Conservation (phyloP, 2,329 filamentous ascomycete species). For the Hansfordia pulvinata region DNA sequence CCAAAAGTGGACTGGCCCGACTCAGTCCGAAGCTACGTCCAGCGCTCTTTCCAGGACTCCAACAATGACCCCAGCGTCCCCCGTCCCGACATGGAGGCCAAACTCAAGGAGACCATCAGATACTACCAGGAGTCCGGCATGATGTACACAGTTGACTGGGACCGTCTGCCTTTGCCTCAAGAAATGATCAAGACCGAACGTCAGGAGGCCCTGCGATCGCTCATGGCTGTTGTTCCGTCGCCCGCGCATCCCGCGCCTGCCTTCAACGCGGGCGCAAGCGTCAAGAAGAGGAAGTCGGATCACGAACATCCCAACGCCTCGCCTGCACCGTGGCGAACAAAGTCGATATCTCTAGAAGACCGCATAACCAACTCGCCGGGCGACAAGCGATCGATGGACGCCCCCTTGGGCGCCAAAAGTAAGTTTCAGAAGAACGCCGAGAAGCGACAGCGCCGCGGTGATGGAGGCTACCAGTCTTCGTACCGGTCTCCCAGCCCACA, state of each 20-base stretch:
- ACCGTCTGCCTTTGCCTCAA: constrained; percentile 71
- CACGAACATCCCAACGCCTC: constrained; percentile 32
- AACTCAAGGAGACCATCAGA: constrained; percentile 76
- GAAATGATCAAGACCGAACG: constrained; percentile 65
- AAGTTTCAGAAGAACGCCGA: constrained; percentile 83
- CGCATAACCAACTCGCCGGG: constrained; percentile 53
- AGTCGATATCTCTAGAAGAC: constrained; percentile 49
- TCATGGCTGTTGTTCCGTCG: constrained; percentile 5
- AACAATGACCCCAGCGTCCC: constrained; percentile 51
- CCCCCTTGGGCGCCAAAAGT: constrained; percentile 44
- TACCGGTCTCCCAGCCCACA: constrained; percentile 43
- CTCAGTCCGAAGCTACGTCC: constrained; percentile 78
- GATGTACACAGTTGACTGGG: constrained; percentile 71
- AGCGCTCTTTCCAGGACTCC: constrained; percentile 69
- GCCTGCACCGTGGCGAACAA: constrained; percentile 64
- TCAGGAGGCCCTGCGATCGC: constrained; percentile 28
- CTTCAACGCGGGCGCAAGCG: constrained; percentile 17
- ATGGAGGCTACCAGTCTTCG: constrained; percentile 46
- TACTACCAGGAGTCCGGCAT: constrained; percentile 61
- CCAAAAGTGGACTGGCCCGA: constrained; percentile 67
- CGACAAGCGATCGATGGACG: constrained; percentile 32
- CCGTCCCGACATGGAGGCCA: constrained; percentile 63
- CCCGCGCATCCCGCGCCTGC: constrained; percentile 5
- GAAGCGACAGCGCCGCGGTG: constrained; percentile 80
- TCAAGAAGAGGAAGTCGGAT: constrained; percentile 64